A percentile compares a stretch with the other conserved stretches of the same genome.
phyloP scores from a whole-genome alignment of 129 eudicot genomes.

The Calendula officinalis region DNA sequence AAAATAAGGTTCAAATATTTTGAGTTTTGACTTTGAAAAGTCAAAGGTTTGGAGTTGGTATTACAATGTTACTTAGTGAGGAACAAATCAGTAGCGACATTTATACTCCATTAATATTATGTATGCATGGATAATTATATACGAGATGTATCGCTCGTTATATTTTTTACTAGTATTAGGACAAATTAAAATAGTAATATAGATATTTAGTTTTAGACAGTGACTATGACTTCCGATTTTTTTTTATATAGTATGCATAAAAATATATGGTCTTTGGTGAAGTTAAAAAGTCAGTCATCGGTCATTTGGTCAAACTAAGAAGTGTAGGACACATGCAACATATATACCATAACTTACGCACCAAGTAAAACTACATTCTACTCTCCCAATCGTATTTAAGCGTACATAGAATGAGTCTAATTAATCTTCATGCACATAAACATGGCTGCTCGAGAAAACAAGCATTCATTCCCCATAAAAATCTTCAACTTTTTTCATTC shows the following conservation, averaged over 20 bases:
- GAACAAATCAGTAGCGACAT: neutral
- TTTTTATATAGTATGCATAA: no score
- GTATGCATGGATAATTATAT: no score
- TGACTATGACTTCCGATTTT: no score
- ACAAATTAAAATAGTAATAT: no score
- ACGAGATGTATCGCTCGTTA: no score
- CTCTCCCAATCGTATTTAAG: neutral
- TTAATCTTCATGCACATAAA: constrained; percentile 10
- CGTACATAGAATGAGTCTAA: neutral
- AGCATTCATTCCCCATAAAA: constrained; percentile 5
- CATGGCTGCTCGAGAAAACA: constrained; percentile 14
- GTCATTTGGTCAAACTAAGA: constrained; percentile 10
- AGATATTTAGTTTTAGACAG: no score
- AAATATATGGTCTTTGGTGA: no score
- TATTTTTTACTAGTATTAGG: no score
- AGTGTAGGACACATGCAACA: constrained; percentile 17
- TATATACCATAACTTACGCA: constrained; percentile 11
- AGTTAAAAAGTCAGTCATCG: neutral
- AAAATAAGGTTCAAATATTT: neutral
- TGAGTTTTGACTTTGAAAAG: constrained; percentile 3
- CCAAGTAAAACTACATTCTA: constrained; percentile 10
- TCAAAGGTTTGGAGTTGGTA: neutral
- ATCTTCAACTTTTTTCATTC: neutral
- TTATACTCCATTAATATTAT: no score
- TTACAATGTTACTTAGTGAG: no score